A percentile compares a stretch with the other conserved stretches of the same genome.
phyloP scores from a whole-genome alignment of 768 basidiomycete species.

The Trametes cinnabarina region DNA sequence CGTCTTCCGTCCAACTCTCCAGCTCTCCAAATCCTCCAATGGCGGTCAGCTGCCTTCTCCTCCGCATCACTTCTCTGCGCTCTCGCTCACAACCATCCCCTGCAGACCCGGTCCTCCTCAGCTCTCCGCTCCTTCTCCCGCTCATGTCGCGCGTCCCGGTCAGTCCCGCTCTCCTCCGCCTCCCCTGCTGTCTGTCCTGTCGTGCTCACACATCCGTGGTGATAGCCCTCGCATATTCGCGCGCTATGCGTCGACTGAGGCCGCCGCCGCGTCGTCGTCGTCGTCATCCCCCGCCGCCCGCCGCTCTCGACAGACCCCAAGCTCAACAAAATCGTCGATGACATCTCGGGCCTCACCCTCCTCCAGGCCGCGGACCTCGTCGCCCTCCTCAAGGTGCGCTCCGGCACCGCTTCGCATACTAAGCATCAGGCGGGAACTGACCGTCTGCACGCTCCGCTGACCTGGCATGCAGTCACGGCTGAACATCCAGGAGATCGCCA shows the following conservation, averaged over 20 bases:
- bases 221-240: slow-evolving; percentile 23
- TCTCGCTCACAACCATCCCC: not conserved
- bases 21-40: slow-evolving; percentile 15
- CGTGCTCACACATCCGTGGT: not conserved
- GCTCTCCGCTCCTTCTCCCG: slow-evolving; percentile 26
- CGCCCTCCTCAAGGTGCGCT: slow-evolving; percentile 76
- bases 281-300: slow-evolving; percentile 37
- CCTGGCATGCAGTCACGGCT: slow-evolving; percentile 61
- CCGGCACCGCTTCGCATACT: not conserved
- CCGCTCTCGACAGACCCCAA: slow-evolving; percentile 60
- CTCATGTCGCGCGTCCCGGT: slow-evolving; percentile 26
- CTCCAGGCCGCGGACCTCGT: slow-evolving; percentile 96
- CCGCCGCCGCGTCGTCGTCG: slow-evolving; percentile 43
- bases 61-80: not conserved
- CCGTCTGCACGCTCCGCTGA: not conserved
- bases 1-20: not conserved
- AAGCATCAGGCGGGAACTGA: not conserved
- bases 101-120: slow-evolving; percentile 29
- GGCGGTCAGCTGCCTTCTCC: slow-evolving; percentile 23
- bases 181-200: not conserved
- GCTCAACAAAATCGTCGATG: slow-evolving; percentile 84
- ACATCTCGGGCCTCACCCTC: slow-evolving; percentile 84
- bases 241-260: slow-evolving; percentile 58
- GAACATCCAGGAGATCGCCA: slow-evolving; percentile 96
- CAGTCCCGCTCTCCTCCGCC: slow-evolving; percentile 13